phyloP scores from a whole-genome alignment of 192 early-diverging fungal species.

The Linnemannia schmuckeri region DNA sequence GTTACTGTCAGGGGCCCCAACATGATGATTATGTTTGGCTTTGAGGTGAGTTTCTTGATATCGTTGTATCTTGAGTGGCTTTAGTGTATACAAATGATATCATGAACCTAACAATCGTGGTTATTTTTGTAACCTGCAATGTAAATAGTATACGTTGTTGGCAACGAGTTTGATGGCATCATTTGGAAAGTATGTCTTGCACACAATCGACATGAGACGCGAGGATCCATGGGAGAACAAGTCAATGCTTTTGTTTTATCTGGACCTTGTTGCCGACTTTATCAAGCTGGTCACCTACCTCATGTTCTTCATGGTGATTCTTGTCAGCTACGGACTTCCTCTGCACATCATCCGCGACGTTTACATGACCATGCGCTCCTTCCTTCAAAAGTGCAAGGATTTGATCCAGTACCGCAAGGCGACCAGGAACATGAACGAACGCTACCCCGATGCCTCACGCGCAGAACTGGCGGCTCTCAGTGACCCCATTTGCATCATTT shows the following conservation, averaged over 20 bases:
- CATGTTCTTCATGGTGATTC: slow-evolving; percentile 89
- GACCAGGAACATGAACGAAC: slow-evolving; percentile 95
- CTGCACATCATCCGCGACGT: slow-evolving; percentile 97
- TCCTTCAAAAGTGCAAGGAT: slow-evolving; percentile 90
- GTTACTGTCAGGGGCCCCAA: slow-evolving; percentile 78
- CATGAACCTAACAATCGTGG: background rate
- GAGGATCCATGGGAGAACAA: slow-evolving; percentile 96
- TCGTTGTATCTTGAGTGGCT: background rate
- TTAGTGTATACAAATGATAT: background rate
- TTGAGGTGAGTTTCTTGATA: slow-evolving; percentile 74
- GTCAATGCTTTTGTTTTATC: slow-evolving; percentile 90
- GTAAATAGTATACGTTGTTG: slow-evolving; percentile 88
- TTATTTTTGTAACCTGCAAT: slow-evolving; percentile 3
- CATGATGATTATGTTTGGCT: slow-evolving; percentile 99
- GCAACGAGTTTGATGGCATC: slow-evolving; percentile 81
- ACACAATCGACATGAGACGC: slow-evolving; percentile 86
- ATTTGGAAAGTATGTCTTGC: slow-evolving; percentile 87
- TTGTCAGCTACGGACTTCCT: slow-evolving; percentile 87
- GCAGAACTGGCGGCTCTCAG: slow-evolving; percentile 80
- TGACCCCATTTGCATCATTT: slow-evolving; percentile 95
- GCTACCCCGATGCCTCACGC: slow-evolving; percentile 93
- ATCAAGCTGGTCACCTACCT: slow-evolving; percentile 91
- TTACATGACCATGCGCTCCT: slow-evolving; percentile 94
- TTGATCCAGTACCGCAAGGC: slow-evolving; percentile 93
- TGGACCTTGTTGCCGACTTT: slow-evolving; percentile 91